Percentiles rank a stretch among this genome's conserved stretches.
Conservation (phyloP, 441 rosid genomes). For the Populus tomentosa region DNA sequence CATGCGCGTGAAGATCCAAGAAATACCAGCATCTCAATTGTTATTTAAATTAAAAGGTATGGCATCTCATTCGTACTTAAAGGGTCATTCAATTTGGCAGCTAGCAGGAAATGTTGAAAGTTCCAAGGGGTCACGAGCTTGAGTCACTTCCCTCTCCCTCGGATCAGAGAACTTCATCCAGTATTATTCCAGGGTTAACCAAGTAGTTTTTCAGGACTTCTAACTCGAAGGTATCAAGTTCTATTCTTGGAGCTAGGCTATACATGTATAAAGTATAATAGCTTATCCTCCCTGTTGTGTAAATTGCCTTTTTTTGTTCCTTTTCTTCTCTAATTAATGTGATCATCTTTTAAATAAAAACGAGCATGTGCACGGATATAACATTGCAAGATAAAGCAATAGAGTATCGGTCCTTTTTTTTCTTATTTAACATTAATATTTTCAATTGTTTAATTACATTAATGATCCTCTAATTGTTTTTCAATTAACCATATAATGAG, state of each 20-base stretch:
- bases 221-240: no score
- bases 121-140: not conserved
- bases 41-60: not conserved
- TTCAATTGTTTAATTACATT: not conserved
- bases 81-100: no score
- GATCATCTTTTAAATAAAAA: not conserved
- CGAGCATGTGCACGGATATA: no score
- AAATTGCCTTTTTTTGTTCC: not conserved
- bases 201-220: not conserved
- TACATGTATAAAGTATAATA: not conserved
- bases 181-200: not conserved
- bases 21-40: not conserved
- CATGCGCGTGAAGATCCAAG: not conserved
- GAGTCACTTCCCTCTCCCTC: not conserved
- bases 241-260: not conserved
- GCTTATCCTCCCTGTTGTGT: not conserved
- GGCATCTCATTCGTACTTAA: not conserved
- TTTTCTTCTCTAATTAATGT: not conserved
- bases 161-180: no score
- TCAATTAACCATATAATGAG: not conserved
- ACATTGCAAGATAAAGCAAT: not conserved
- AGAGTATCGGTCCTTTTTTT: not conserved
- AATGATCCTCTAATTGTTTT: not conserved
- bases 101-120: no score
- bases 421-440: not conserved